Percentiles rank a stretch among this genome's conserved stretches.
phyloP scores from a whole-genome alignment of 2,329 filamentous ascomycete species.

The Didymella keratinophila region DNA sequence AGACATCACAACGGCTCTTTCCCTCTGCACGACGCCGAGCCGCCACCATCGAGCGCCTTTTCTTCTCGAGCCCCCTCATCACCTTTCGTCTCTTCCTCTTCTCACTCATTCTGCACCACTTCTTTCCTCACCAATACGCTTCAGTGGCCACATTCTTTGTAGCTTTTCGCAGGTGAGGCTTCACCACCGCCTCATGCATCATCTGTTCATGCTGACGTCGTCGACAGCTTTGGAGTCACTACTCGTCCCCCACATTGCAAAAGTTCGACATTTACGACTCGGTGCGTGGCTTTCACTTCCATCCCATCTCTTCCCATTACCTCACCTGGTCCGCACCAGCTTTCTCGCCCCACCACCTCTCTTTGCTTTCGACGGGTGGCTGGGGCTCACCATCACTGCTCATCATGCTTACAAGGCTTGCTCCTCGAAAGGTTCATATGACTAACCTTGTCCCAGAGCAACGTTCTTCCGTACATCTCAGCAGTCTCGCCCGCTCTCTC shows the following conservation, averaged over 20 bases:
- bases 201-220: slow-evolving; percentile 25
- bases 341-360: slow-evolving; percentile 11
- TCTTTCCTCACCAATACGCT: slow-evolving; percentile 52
- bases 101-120: slow-evolving; percentile 47
- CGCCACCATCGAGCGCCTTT: slow-evolving; percentile 31
- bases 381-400: slow-evolving; percentile 33
- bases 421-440: slow-evolving; percentile 1
- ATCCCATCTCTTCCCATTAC: slow-evolving; percentile 13
- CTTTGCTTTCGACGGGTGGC: slow-evolving; percentile 8
- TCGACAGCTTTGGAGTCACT: slow-evolving; percentile 52
- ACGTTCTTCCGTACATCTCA: slow-evolving; percentile 45
- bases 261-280: slow-evolving; percentile 52
- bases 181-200: slow-evolving; percentile 6
- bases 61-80: slow-evolving; percentile 29
- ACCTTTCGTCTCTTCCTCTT: slow-evolving; percentile 32
- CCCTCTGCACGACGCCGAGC: slow-evolving; percentile 34
- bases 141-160: slow-evolving; percentile 57
- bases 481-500: slow-evolving; percentile 27
- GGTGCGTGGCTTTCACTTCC: slow-evolving; percentile 37
- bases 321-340: slow-evolving; percentile 14
- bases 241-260: slow-evolving; percentile 50
- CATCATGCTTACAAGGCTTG: slow-evolving; percentile 10
- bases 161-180: slow-evolving; percentile 52
- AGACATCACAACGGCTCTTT: slow-evolving; percentile 38
- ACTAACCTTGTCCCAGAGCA: slow-evolving; percentile 36